Conservation (phyloP, 441 rosid species). For the Erodium trifolium region DNA sequence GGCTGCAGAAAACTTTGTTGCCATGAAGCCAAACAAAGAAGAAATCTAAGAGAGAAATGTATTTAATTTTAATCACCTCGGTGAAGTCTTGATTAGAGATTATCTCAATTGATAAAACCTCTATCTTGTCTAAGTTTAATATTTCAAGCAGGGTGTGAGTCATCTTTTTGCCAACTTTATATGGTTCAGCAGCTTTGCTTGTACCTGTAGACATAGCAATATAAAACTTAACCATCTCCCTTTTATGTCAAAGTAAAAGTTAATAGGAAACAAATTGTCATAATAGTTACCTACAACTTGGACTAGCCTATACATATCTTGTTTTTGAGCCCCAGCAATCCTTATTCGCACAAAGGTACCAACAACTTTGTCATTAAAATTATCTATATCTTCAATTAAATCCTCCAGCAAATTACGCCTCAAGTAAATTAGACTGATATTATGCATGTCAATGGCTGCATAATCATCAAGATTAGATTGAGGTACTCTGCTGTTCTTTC, state of each 20-base stretch:
- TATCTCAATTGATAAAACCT: constrained; percentile 57
- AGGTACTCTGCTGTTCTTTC: constrained; percentile 41
- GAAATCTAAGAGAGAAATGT: neutral
- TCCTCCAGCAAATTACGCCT: constrained; percentile 61
- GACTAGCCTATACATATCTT: constrained; percentile 77
- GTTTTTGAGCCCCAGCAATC: constrained; percentile 57
- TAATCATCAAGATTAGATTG: constrained; percentile 47
- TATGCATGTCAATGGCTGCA: constrained; percentile 89
- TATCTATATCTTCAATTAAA: constrained; percentile 57
- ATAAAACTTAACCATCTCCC: neutral
- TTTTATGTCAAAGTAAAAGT: neutral
- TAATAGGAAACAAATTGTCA: constrained; percentile 8
- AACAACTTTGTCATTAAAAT: constrained; percentile 65
- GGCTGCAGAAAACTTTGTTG: neutral
- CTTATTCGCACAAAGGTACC: constrained; percentile 83
- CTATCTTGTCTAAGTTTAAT: constrained; percentile 63
- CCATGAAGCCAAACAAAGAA: neutral
- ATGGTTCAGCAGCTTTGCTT: constrained; percentile 46
- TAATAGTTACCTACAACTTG: constrained; percentile 69
- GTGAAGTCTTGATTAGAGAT: constrained; percentile 85
- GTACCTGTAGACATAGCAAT: constrained; percentile 48
- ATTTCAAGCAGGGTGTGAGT: constrained; percentile 63
- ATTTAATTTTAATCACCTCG: constrained; percentile 46
- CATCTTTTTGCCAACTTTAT: constrained; percentile 55
- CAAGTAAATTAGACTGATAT: constrained; percentile 66